Evolutionary conservation across 768 basidiomycete genomes (phyloP).

Genomic region (Leccinum longicurvipes): DNA sequence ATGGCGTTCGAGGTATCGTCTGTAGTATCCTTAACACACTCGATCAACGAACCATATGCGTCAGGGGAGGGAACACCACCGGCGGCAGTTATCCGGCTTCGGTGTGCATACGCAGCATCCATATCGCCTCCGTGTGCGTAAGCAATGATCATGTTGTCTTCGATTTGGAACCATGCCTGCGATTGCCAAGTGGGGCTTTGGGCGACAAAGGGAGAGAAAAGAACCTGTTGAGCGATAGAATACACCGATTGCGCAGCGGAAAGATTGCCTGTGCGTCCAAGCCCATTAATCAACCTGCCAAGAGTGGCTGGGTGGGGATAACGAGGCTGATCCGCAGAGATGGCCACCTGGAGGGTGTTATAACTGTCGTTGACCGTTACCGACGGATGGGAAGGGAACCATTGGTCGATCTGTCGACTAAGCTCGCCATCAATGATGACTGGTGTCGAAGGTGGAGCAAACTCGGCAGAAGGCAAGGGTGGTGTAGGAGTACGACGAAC

Average conservation of each 20-base stretch:
- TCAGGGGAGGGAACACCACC: constrained; percentile 81
- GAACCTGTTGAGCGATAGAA: constrained; percentile 57
- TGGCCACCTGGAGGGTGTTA: constrained; percentile 43
- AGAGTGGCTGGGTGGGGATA: constrained; percentile 53
- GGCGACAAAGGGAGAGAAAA: constrained; percentile 42
- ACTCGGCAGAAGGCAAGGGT: constrained; percentile 10
- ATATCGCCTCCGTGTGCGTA: constrained; percentile 78
- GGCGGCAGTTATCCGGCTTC: constrained; percentile 70
- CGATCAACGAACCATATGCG: constrained; percentile 89
- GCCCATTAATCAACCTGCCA: constrained; percentile 59
- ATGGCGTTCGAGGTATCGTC: constrained; percentile 90
- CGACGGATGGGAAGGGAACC: constrained; percentile 27
- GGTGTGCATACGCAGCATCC: constrained; percentile 78
- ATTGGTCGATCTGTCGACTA: constrained; percentile 33
- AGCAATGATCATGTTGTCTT: constrained; percentile 88
- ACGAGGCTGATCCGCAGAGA: constrained; percentile 35
- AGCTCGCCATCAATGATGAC: constrained; percentile 26
- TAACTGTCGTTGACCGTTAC: constrained; percentile 43
- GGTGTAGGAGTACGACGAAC: constrained; percentile 10
- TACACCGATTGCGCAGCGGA: constrained; percentile 67
- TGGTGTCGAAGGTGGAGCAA: constrained; percentile 7
- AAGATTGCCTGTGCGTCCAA: constrained; percentile 62
- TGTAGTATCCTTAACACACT: constrained; percentile 87
- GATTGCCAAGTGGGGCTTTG: constrained; percentile 46
- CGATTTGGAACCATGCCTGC: constrained; percentile 69